Base-by-base conservation (phyloP, 441 rosid species). In the Bruguiera hainesii region DNA sequence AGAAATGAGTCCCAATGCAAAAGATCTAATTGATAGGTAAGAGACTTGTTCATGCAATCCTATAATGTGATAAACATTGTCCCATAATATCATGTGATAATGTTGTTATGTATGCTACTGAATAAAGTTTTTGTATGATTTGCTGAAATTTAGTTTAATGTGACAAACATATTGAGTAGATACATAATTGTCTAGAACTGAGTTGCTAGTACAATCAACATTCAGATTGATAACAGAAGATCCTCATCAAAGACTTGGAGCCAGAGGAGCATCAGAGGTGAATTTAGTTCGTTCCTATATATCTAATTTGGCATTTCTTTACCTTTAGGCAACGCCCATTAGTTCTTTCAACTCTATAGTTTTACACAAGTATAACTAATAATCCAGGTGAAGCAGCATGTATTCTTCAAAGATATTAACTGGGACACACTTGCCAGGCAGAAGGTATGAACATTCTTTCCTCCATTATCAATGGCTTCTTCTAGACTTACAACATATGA, bases 371-470 rank as follows among this genome's bases (percentile, higher is more conserved):
- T 35, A 13, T 56, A 58, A 56, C 64, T 64, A 67, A 59, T 73
- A 62, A 30, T 78, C 46, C 88, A 96, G 99, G 99, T 96, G 71
- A 96, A 96, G 80, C 86, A 85, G 76, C 99, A 96, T 72, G 67
- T 66, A 58, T 96, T 96, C 84, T 96, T 96, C 76, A 96, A 90
- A 77, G 86, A 96, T 76, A 85, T 96, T 71, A 93, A 89, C 70
- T 96, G 99, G 99, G 94, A 88, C 72, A 96, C 99, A n/a, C 90
- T 96, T 78, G 97, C 97, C 18, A 81, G 99, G 70, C 99, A 96
- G 75, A 96, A 93, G 96, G 99, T 93, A 60, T 71, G 70, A 33
- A 49, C 56, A 16, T 62, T 21, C 52, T 67, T 20, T 55, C 64
- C 35, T 30, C 60, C 33, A 48, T 6, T 55, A 51, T 19, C n/a